Evolutionary conservation across 2,329 filamentous ascomycete genomes (phyloP).

Genomic region (Fusarium clavum): DNA sequence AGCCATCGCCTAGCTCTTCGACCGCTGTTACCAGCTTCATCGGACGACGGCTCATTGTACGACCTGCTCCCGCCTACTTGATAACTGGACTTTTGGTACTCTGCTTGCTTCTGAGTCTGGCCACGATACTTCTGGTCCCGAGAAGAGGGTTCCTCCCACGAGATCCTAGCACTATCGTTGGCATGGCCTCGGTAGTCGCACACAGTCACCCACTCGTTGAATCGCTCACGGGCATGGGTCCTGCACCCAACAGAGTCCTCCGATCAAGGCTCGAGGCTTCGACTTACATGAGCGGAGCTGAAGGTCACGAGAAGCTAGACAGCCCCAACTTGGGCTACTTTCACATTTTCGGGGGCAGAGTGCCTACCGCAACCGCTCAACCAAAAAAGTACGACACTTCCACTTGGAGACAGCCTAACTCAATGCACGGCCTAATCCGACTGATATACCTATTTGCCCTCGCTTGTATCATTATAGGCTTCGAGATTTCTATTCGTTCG

Average conservation of each 20-base stretch:
- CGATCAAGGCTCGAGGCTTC: slow-evolving; percentile 45
- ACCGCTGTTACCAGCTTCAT: slow-evolving; percentile 44
- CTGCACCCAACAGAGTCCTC: slow-evolving; percentile 46
- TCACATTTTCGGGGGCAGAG: slow-evolving; percentile 45
- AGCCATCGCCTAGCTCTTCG: slow-evolving; percentile 28
- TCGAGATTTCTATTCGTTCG: slow-evolving; percentile 51
- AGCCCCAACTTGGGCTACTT: slow-evolving; percentile 41
- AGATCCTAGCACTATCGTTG: slow-evolving; percentile 51
- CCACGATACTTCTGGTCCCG: slow-evolving; percentile 42
- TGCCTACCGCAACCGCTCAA: slow-evolving; percentile 26
- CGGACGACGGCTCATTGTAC: slow-evolving; percentile 49
- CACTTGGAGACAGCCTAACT: slow-evolving; percentile 48
- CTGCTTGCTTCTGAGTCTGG: slow-evolving; percentile 41
- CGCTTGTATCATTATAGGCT: slow-evolving; percentile 48
- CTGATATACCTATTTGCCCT: slow-evolving; percentile 45
- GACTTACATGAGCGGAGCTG: slow-evolving; percentile 51
- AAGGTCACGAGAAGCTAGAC: slow-evolving; percentile 50
- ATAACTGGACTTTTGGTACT: slow-evolving; percentile 47
- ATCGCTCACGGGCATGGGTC: slow-evolving; percentile 51
- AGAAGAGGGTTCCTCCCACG: slow-evolving; percentile 52
- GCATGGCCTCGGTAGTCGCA: slow-evolving; percentile 51
- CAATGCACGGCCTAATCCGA: slow-evolving; percentile 48
- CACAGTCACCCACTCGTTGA: slow-evolving; percentile 53
- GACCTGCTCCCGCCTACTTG: slow-evolving; percentile 48
- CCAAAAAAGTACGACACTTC: slow-evolving; percentile 39